These are phyloP conservation scores for Annona squamosa DNA, from an alignment of 164 flowering plant species.

Conservation along the genomic window DNA sequence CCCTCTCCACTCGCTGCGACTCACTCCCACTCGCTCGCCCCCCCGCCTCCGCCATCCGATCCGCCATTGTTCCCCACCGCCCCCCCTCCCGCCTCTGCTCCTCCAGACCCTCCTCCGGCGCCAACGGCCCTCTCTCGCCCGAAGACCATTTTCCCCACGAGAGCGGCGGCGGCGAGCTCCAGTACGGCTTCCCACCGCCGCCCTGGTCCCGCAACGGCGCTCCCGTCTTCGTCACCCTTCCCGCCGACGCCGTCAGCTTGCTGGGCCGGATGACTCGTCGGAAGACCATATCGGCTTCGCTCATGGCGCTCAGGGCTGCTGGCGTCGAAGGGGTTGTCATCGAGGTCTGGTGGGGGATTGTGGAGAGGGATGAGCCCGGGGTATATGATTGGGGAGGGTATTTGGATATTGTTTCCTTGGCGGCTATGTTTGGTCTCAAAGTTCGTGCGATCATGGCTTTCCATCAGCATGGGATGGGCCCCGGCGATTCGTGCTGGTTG, in stretches of 20 bases:
- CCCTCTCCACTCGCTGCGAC: background rate
- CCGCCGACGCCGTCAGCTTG: constrained; percentile 28
- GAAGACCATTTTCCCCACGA: constrained; percentile 26
- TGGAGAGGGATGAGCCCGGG: constrained; percentile 50
- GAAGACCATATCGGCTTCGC: constrained; percentile 35
- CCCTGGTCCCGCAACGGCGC: constrained; percentile 21
- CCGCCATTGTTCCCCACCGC: constrained; percentile 8
- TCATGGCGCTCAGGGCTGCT: constrained; percentile 39
- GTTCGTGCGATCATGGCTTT: constrained; percentile 64
- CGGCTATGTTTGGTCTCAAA: constrained; percentile 39
- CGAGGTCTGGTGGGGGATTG: constrained; percentile 83
- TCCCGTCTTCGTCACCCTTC: constrained; percentile 53
- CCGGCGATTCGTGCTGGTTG: constrained; percentile 47
- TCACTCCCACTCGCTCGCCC: constrained; percentile 1
- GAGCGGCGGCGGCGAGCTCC: constrained; percentile 28
- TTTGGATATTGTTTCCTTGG: constrained; percentile 44
- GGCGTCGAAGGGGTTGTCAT: constrained; percentile 68
- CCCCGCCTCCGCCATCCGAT: constrained; percentile 1
- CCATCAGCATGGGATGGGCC: constrained; percentile 47
- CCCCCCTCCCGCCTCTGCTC: constrained; percentile 23
- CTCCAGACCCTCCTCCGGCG: constrained; percentile 27
- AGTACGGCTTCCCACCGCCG: constrained; percentile 23
- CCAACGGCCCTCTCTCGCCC: constrained; percentile 25
- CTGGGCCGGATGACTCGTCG: constrained; percentile 23
- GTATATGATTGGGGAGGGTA: constrained; percentile 58